Base-by-base conservation (phyloP, 148 eudicot genomes). In the Vaccinium vitisidaea region DNA sequence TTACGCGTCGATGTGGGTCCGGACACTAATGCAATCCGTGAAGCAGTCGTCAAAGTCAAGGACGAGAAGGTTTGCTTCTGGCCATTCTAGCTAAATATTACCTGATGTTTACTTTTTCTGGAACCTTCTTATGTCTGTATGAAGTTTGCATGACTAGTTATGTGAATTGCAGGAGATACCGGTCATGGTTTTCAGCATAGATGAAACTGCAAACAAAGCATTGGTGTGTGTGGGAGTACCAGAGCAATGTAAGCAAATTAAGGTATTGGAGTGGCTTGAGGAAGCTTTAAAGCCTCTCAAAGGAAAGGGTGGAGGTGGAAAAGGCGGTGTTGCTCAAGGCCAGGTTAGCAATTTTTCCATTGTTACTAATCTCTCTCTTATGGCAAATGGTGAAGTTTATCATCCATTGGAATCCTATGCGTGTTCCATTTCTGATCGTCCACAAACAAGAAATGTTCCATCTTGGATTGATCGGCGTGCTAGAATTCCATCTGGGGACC, bases 171-270 rank as follows among this genome's bases (percentile, higher is more conserved):
- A 96, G 99, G 95, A 90, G 52, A 89, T 97, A 83, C 89, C 99
- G 1, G 89, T 89, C 49, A 95, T 97, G 99, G 93, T 93, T 67
- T 83, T 97, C 80, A 95, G 98, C 88, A 91, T 86, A 56, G 99
- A 97, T 88, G 93, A 92, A 80, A 86, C 86, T 21, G 86, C 89
- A 43, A 94, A 93, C 82, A 97, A 95, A 93, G 98, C 94, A 53
- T 85, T 95, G 77, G 98, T 97, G 14, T 95, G 93, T 83, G 99
- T 98, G 70, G 98, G 98, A 78, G 98, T 97, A 5, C 99, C 99
- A 0, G 93, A 91, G 78, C 91, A 87, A 63, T 92, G 95, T 93
- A 93, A 93, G 85, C 93, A 94, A 61, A 82, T 96, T 39, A 92
- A 92, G 78, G 98, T 95, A 50, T 89, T 88, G 10, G 98, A 96